These are phyloP conservation scores for Allantophomopsis lycopodina DNA, from an alignment of 2,329 filamentous ascomycete genomes.

Conservation along the genomic window DNA sequence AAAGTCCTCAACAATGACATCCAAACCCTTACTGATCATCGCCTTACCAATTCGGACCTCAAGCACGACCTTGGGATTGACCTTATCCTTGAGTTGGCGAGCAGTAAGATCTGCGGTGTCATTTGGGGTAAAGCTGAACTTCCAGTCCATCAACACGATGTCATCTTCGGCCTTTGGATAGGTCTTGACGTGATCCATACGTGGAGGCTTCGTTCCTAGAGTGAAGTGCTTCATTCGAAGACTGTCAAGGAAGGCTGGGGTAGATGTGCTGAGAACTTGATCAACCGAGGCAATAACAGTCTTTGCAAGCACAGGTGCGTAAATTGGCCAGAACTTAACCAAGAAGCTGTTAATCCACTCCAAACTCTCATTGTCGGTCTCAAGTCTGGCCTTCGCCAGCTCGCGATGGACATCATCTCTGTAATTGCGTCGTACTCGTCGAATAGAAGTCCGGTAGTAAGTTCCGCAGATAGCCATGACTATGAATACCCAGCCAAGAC, in stretches of 20 bases:
- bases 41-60: slow-evolving; percentile 93
- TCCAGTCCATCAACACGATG: slow-evolving; percentile 98
- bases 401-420: slow-evolving; percentile 87
- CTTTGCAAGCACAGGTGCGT: slow-evolving; percentile 82
- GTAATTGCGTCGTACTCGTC: slow-evolving; percentile 88
- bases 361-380: slow-evolving; percentile 81
- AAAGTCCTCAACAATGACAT: slow-evolving; percentile 97
- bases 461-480: slow-evolving; percentile 87
- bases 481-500: slow-evolving; percentile 83
- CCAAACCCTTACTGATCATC: slow-evolving; percentile 90
- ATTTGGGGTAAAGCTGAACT: slow-evolving; percentile 97
- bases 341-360: slow-evolving; percentile 99
- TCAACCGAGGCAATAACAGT: slow-evolving; percentile 91
- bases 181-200: slow-evolving; percentile 95
- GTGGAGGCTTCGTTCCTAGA: slow-evolving; percentile 85
- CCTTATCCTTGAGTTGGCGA: slow-evolving; percentile 82
- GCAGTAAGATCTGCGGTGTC: slow-evolving; percentile 85
- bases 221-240: slow-evolving; percentile 89
- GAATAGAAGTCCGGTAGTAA: slow-evolving; percentile 92
- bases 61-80: slow-evolving; percentile 92
- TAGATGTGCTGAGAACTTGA: slow-evolving; percentile 86
- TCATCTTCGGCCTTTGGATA: slow-evolving; percentile 94
- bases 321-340: slow-evolving; percentile 99
- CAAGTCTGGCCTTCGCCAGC: slow-evolving; percentile 72
- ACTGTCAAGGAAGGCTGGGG: slow-evolving; percentile 85